A percentile compares a stretch with the other conserved stretches of the same genome.
phyloP scores from a whole-genome alignment of 441 rosid genomes.

The Populus hybrid region DNA sequence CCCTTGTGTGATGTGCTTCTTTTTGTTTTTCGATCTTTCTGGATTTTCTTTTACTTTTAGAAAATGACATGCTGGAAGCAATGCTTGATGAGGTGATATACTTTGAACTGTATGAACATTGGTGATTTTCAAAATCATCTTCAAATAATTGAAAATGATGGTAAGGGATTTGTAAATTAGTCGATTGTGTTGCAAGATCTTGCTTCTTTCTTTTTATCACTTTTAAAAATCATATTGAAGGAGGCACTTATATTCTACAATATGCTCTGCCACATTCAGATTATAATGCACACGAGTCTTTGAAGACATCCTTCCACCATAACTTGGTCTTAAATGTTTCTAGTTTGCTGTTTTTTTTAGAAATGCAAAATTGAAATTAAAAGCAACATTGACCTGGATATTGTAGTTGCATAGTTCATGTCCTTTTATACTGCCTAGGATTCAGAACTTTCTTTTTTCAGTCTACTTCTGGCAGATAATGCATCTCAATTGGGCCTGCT shows the following conservation, averaged over 20 bases:
- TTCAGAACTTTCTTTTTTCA: too few relatives aligned
- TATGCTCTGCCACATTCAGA: background rate
- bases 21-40: background rate
- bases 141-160: background rate
- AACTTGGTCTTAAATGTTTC: background rate
- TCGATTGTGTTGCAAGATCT: background rate
- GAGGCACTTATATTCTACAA: too few relatives aligned
- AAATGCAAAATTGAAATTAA: background rate
- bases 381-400: background rate
- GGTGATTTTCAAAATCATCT: conserved; percentile 1
- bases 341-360: background rate
- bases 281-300: background rate
- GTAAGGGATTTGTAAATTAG: background rate
- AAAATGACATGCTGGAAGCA: background rate
- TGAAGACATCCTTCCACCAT: background rate
- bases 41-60: background rate
- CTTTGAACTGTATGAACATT: background rate
- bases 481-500: too few relatives aligned
- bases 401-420: background rate
- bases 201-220: background rate
- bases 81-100: too few relatives aligned
- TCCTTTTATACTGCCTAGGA: background rate
- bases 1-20: background rate
- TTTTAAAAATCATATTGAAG: background rate
- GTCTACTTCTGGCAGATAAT: too few relatives aligned